These are phyloP conservation scores for Corylus heterophylla DNA, from an alignment of 306 rosid genomes.

Conservation along the genomic window DNA sequence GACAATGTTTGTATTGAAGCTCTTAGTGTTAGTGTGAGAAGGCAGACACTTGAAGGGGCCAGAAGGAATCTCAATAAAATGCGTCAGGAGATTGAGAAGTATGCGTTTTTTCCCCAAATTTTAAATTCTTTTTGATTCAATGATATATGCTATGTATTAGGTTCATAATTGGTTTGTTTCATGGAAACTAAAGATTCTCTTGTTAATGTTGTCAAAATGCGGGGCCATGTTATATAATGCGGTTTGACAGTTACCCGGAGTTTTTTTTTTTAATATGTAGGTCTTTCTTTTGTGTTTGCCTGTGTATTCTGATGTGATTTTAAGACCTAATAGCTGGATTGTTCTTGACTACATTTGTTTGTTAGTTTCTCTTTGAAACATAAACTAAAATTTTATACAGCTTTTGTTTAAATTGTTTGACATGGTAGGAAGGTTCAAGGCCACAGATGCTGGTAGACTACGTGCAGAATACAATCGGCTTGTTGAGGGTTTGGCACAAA, in stretches of 20 bases:
- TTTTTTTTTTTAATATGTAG: neutral
- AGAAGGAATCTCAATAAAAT: conserved; percentile 81
- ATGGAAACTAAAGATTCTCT: neutral
- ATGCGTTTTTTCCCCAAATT: conserved; percentile 32
- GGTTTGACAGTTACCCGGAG: neutral
- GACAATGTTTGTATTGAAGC: conserved; percentile 98
- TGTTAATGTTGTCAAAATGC: neutral
- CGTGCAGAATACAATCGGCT: conserved; percentile 92
- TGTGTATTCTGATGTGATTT: neutral
- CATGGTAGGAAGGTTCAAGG: conserved; percentile 98
- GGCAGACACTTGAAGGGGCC: conserved; percentile 95
- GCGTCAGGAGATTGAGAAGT: conserved; percentile 90
- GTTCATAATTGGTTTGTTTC: neutral
- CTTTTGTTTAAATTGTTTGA: conserved; percentile 50
- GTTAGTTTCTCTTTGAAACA: conserved; percentile 23
- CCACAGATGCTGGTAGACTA: conserved; percentile 92
- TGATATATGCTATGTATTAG: neutral
- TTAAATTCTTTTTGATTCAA: neutral
- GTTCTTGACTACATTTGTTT: neutral
- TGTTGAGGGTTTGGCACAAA: conserved; percentile 88
- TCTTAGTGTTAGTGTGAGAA: conserved; percentile 94
- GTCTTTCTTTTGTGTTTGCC: conserved; percentile 1
- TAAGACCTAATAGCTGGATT: neutral
- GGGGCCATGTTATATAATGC: neutral
- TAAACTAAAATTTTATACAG: conserved; percentile 36